Percentiles rank a stretch among this genome's conserved stretches.
These are phyloP conservation scores for Xanthoceras sorbifolium DNA, from an alignment of 345 rosid species.

Conservation along the genomic window DNA sequence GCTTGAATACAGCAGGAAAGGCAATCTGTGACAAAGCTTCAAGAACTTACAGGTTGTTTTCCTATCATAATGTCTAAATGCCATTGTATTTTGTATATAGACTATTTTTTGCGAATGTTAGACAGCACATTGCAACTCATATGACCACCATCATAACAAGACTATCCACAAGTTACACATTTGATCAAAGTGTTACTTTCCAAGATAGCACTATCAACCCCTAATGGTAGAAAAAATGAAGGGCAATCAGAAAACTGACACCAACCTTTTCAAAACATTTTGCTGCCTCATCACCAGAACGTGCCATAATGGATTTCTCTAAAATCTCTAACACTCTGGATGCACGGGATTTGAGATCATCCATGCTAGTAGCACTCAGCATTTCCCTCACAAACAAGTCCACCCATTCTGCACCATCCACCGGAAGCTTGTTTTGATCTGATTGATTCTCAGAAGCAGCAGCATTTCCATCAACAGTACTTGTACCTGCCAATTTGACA, in stretches of 20 bases:
- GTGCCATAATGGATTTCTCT: constrained; percentile 61
- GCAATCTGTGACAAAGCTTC: constrained; percentile 1
- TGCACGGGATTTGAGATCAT: constrained; percentile 76
- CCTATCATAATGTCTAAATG: neutral
- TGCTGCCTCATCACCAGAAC: constrained; percentile 49
- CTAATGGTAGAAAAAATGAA: neutral
- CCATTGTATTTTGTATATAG: neutral
- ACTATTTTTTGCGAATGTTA: neutral
- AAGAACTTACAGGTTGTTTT: neutral
- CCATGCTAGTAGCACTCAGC: constrained; percentile 53
- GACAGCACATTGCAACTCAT: neutral
- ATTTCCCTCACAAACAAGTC: constrained; percentile 74
- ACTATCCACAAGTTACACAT: neutral
- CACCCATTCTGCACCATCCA: constrained; percentile 76
- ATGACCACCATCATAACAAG: neutral
- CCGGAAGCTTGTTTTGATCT: constrained; percentile 37
- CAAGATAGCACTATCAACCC: neutral
- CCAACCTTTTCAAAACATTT: constrained; percentile 60
- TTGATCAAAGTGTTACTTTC: neutral
- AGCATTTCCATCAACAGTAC: constrained; percentile 27
- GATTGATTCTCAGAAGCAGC: constrained; percentile 24
- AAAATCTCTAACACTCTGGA: constrained; percentile 61
- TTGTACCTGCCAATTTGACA: constrained; percentile 22
- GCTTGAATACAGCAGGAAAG: neutral
- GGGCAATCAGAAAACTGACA: neutral